phyloP scores from a whole-genome alignment of 2,329 filamentous ascomycete species.

The Lachnellula occidentalis region DNA sequence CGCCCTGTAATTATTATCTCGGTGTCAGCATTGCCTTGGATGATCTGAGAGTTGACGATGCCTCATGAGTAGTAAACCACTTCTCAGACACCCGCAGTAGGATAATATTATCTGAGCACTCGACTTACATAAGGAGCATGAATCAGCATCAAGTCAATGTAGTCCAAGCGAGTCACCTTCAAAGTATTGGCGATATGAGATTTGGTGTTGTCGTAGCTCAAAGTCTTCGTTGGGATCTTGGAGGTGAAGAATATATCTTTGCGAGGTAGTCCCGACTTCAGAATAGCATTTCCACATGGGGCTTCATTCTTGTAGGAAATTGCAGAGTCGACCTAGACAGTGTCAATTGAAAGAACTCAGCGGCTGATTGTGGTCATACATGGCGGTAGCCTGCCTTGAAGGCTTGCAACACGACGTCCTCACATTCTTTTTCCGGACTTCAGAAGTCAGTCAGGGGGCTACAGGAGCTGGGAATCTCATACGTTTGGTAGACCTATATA shows the following conservation, averaged over 20 bases:
- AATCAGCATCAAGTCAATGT: constrained; percentile 62
- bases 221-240: constrained; percentile 47
- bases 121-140: constrained; percentile 46
- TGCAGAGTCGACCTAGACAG: constrained; percentile 51
- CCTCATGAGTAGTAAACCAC: too few relatives aligned
- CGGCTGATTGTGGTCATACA: constrained; percentile 31
- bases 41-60: too few relatives aligned
- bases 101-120: too few relatives aligned
- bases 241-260: constrained; percentile 57
- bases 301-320: constrained; percentile 53
- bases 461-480: constrained; percentile 11
- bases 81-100: too few relatives aligned
- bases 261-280: constrained; percentile 45
- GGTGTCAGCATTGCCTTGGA: too few relatives aligned
- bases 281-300: constrained; percentile 47
- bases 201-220: constrained; percentile 61
- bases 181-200: constrained; percentile 59
- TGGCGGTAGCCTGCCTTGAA: constrained; percentile 52
- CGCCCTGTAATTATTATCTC: constrained; percentile 33
- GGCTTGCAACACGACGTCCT: constrained; percentile 52
- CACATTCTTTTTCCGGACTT: constrained; percentile 50
- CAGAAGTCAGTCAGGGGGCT: constrained; percentile 38
- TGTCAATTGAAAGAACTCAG: not conserved
- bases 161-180: constrained; percentile 50
- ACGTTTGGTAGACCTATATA: constrained; percentile 37